Evolutionary conservation across 768 basidiomycete species (phyloP).

Genomic region (Clavulina sp.): DNA sequence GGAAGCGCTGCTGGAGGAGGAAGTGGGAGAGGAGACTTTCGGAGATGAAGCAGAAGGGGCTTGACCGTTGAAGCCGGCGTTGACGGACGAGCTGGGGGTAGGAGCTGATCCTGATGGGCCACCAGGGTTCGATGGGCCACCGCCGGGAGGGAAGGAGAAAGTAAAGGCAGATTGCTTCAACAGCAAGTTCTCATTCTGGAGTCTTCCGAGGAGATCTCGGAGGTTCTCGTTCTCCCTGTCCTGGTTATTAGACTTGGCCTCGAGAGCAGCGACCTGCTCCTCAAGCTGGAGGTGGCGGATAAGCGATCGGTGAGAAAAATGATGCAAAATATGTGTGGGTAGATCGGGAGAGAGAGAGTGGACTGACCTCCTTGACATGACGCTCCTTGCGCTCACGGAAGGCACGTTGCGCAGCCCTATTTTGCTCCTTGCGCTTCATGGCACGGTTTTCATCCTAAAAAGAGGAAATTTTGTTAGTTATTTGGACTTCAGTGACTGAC

Average conservation of each 20-base stretch:
- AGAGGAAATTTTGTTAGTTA: not conserved
- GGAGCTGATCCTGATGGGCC: constrained; percentile 13
- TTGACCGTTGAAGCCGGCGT: constrained; percentile 11
- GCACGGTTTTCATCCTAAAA: constrained; percentile 53
- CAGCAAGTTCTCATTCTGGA: constrained; percentile 74
- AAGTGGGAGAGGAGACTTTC: constrained; percentile 10
- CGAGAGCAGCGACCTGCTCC: constrained; percentile 74
- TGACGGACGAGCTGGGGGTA: constrained; percentile 15
- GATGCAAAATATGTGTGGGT: not conserved
- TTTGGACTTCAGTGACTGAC: constrained; percentile 1
- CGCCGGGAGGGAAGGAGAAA: constrained; percentile 46
- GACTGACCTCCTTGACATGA: constrained; percentile 85
- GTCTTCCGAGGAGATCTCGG: constrained; percentile 61
- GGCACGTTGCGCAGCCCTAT: constrained; percentile 89
- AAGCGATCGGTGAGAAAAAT: not conserved
- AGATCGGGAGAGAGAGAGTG: constrained; percentile 7
- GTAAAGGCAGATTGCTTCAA: constrained; percentile 75
- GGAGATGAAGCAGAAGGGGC: not conserved
- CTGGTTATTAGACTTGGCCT: constrained; percentile 59
- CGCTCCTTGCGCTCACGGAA: constrained; percentile 96
- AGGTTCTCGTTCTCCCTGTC: constrained; percentile 75
- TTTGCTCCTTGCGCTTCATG: constrained; percentile 89
- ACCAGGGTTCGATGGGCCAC: constrained; percentile 12
- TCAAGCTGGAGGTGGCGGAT: constrained; percentile 45
- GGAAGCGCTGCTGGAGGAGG: constrained; percentile 64